Percentiles rank a stretch among this genome's conserved stretches.
Evolutionary conservation across 164 flowering plant genomes (phyloP).

Genomic region (Umbilicus rupestris): DNA sequence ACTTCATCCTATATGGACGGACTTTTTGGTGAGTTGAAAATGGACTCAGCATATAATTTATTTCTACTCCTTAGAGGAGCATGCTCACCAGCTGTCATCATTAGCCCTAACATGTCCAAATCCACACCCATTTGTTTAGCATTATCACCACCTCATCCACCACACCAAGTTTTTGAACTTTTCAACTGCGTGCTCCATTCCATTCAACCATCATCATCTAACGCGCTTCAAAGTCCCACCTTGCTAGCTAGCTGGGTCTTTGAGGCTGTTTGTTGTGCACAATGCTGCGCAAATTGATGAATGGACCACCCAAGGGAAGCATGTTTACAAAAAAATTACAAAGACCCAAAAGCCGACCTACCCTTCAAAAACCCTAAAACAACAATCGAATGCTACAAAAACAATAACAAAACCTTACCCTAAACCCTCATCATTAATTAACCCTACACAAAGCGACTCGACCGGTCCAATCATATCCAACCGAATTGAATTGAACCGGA

Average conservation of each 20-base stretch:
- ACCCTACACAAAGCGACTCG: not conserved
- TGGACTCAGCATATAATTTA: not conserved
- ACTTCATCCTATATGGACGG: not conserved
- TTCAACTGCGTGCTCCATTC: not conserved
- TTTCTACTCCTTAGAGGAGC: not conserved
- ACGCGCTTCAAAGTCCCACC: not conserved
- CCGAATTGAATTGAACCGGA: not conserved
- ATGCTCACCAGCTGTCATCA: not conserved
- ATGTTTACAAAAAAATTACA: not conserved
- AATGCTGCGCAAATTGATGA: too few species aligned
- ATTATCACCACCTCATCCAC: not conserved
- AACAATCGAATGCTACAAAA: constrained; percentile 1
- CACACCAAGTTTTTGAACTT: not conserved
- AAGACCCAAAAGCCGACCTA: not conserved
- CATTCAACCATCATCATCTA: not conserved
- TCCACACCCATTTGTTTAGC: not conserved
- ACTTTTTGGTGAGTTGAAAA: not conserved
- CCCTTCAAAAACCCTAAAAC: constrained; percentile 3
- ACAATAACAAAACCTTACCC: not conserved
- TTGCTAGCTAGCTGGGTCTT: too few species aligned
- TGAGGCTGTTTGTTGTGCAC: too few species aligned
- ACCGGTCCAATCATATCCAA: not conserved
- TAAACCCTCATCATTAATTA: not conserved
- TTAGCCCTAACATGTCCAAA: not conserved
- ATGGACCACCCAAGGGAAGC: not conserved